Conservation (phyloP, 2,329 filamentous ascomycete species). For the Phialophora macrospora region DNA sequence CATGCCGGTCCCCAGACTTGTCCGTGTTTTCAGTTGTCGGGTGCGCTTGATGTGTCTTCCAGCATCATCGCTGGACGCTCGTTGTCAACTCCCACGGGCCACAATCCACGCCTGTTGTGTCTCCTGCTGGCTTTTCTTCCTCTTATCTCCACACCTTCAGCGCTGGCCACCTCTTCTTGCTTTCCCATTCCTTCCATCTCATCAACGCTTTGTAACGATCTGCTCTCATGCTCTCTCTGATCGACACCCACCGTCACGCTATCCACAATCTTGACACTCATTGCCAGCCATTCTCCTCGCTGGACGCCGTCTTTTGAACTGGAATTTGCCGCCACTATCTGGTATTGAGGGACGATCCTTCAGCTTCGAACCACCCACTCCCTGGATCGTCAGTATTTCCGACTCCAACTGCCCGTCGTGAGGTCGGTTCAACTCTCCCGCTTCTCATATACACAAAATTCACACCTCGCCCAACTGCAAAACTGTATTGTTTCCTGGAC, state of each 20-base stretch:
- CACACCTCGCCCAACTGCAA: neutral
- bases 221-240: neutral
- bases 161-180: slow-evolving; percentile 2
- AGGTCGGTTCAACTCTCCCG: neutral
- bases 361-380: neutral
- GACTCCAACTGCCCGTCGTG: neutral
- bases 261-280: neutral
- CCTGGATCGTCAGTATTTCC: neutral
- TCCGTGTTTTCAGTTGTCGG: slow-evolving; percentile 8
- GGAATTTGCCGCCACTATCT: neutral
- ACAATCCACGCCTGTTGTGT: slow-evolving; percentile 3
- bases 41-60: neutral
- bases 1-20: slow-evolving; percentile 9
- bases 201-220: slow-evolving; percentile 11
- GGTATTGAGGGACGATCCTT: neutral
- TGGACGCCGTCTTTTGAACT: neutral
- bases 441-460: neutral
- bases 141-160: slow-evolving; percentile 24
- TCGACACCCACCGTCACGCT: neutral
- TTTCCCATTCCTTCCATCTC: slow-evolving; percentile 5
- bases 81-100: neutral
- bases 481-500: neutral
- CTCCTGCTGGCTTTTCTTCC: slow-evolving; percentile 14
- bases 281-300: neutral
- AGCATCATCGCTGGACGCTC: slow-evolving; percentile 6